Evolutionary conservation across 805 yeast species (phyloP), one percentile per base, ranked within the genome.

Genomic region (Yarrowia alimentaria): DNA sequence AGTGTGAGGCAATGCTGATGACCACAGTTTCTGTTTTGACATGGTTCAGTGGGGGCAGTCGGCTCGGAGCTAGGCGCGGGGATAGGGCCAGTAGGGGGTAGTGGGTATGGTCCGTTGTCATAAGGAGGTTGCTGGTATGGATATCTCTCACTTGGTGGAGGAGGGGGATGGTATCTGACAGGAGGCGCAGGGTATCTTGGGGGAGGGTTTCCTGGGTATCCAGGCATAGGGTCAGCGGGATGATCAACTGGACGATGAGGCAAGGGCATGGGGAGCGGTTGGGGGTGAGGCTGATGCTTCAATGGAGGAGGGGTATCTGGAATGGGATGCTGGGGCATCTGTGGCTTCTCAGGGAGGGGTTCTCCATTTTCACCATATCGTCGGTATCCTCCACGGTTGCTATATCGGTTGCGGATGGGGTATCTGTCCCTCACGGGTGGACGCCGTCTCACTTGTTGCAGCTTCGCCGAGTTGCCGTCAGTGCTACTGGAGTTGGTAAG

Each of bases 71-170:
- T 18, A 10, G 40, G 28, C 10, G 19, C 28, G 6, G 43, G 43
- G 3, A 28, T 20, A 22, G 40, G 28, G 5, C 13, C 17, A 21
- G 24, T 29, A 12, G 43, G 17, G 16, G 43, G 43, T n/a, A 37
- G 43, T 11, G 43, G 43, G 21, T 24, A 18, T 17, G 43, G 43
- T 7, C 43, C 43, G 7, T 11, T 25, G 13, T 37, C 43, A 3
- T 29, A 30, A 7, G 25, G 43, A 37, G 43, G 43, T n/a, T n/a
- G n/a, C n/a, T n/a, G n/a, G 43, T 37, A 37, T 37, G 43, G 43
- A 6, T 24, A 17, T 29, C 25, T 24, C 17, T 37, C 43, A 37
- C 5, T 8, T 10, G 43, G 43, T 3, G 43, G 43, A 12, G 43
- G 43, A 7, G 43, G 43, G 25, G 43, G 43, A 16, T 37, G 43